These are phyloP conservation scores for Bremia lactucae DNA, from an alignment of 352 stramenopile species.

Conservation along the genomic window DNA sequence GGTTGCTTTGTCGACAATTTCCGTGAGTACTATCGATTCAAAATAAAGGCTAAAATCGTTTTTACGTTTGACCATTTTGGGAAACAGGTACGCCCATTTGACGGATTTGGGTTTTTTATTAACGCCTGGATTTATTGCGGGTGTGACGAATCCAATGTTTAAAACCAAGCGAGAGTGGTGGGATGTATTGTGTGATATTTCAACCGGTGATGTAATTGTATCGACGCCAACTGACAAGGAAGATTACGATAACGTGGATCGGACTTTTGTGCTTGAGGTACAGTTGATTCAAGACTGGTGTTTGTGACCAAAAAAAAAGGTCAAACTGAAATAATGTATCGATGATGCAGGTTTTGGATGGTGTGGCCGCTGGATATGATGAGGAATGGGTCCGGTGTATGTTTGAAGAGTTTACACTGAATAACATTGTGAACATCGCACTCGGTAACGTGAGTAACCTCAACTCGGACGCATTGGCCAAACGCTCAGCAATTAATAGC, in stretches of 20 bases:
- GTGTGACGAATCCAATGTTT: slow-evolving; percentile 89
- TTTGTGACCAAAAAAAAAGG: not conserved
- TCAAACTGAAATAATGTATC: not conserved
- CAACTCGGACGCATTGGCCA: slow-evolving; percentile 54
- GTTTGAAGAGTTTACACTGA: slow-evolving; percentile 83
- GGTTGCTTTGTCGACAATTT: slow-evolving; percentile 69
- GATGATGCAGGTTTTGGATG: slow-evolving; percentile 54
- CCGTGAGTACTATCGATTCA: slow-evolving; percentile 27
- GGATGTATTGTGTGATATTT: slow-evolving; percentile 85
- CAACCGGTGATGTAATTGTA: slow-evolving; percentile 63
- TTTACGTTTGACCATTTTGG: too few relatives aligned
- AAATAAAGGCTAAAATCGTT: not conserved
- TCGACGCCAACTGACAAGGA: slow-evolving; percentile 53
- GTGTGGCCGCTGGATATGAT: slow-evolving; percentile 62
- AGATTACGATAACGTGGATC: slow-evolving; percentile 58
- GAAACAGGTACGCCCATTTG: slow-evolving; percentile 70
- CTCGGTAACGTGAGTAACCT: slow-evolving; percentile 71
- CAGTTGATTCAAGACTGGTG: not conserved
- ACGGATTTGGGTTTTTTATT: slow-evolving; percentile 82
- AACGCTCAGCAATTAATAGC: slow-evolving; percentile 76
- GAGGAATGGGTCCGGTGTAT: slow-evolving; percentile 83
- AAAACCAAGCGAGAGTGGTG: slow-evolving; percentile 87
- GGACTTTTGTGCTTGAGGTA: slow-evolving; percentile 68
- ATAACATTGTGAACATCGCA: slow-evolving; percentile 76
- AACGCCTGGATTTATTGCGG: slow-evolving; percentile 79